These are phyloP conservation scores for Alnus glutinosa DNA, from an alignment of 306 rosid genomes.

Conservation along the genomic window DNA sequence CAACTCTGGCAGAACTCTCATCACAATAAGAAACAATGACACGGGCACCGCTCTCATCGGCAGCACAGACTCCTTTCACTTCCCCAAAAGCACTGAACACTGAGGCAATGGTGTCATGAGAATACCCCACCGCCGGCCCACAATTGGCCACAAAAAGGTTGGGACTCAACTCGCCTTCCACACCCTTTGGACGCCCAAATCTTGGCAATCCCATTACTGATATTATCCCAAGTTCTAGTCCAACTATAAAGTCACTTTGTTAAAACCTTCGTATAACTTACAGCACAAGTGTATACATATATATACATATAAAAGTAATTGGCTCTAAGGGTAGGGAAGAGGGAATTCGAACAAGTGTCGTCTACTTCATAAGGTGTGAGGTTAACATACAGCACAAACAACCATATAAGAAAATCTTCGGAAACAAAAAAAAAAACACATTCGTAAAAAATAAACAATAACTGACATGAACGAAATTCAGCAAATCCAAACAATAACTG, in stretches of 20 bases:
- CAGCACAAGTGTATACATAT: too few relatives aligned
- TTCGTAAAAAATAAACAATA: too few relatives aligned
- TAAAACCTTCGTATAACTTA: too few relatives aligned
- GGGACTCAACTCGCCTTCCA: constrained; percentile 44
- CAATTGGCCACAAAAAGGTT: constrained; percentile 84
- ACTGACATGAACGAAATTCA: too few relatives aligned
- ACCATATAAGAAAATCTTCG: too few relatives aligned
- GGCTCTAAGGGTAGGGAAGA: too few relatives aligned
- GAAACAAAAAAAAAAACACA: too few relatives aligned
- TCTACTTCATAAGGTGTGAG: too few relatives aligned
- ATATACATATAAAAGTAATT: too few relatives aligned
- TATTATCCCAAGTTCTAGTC: not conserved
- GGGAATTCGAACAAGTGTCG: too few relatives aligned
- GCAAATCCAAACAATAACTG: too few relatives aligned
- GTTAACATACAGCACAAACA: too few relatives aligned
- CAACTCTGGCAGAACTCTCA: constrained; percentile 53
- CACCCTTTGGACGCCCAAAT: constrained; percentile 62
- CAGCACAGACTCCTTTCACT: constrained; percentile 62
- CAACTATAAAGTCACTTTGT: constrained; percentile 4
- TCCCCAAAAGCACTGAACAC: constrained; percentile 66
- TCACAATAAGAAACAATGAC: constrained; percentile 63
- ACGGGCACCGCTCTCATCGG: constrained; percentile 83
- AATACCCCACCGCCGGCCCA: constrained; percentile 74
- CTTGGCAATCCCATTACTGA: constrained; percentile 47
- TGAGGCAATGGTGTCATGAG: constrained; percentile 45